Percentiles rank a stretch among this genome's conserved stretches.
phyloP scores from a whole-genome alignment of 2,329 filamentous ascomycete genomes.

The Colletotrichum sidae region DNA sequence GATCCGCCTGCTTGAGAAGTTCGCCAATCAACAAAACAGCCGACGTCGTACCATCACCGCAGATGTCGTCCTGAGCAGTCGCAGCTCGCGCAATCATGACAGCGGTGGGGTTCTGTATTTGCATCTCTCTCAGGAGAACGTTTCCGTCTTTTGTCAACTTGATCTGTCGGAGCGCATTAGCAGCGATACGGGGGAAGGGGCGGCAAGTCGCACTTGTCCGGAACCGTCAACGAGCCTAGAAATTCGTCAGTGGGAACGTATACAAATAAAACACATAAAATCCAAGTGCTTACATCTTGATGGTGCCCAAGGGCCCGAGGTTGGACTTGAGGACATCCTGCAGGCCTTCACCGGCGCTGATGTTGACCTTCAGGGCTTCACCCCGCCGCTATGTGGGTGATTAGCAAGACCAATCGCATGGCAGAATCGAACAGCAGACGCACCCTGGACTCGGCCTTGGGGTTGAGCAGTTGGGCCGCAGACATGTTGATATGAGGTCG shows the following conservation, averaged over 20 bases:
- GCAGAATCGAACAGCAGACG: constrained; percentile 49
- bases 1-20: constrained; percentile 95
- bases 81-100: constrained; percentile 87
- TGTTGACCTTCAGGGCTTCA: constrained; percentile 97
- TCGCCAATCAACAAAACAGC: constrained; percentile 96
- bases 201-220: constrained; percentile 66
- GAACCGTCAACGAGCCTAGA: constrained; percentile 75
- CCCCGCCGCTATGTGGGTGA: constrained; percentile 79
- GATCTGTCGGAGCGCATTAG: constrained; percentile 68
- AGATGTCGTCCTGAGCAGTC: constrained; percentile 98
- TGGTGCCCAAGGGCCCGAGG: constrained; percentile 89
- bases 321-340: constrained; percentile 97
- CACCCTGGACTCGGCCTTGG: constrained; percentile 97
- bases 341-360: constrained; percentile 92
- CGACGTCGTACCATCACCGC: constrained; percentile 96
- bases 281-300: constrained; percentile 81
- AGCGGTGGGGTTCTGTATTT: constrained; percentile 98
- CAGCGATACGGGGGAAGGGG: constrained; percentile 26
- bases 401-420: constrained; percentile 55
- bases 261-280: constrained; percentile 13
- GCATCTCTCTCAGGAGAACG: constrained; percentile 81
- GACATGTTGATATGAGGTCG: constrained; percentile 73
- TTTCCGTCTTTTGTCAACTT: constrained; percentile 99
- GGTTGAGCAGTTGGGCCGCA: constrained; percentile 97
- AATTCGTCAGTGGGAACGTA: constrained; percentile 42